Conservation (phyloP, 176 grass and related monocot species). For the Carex parvula region DNA sequence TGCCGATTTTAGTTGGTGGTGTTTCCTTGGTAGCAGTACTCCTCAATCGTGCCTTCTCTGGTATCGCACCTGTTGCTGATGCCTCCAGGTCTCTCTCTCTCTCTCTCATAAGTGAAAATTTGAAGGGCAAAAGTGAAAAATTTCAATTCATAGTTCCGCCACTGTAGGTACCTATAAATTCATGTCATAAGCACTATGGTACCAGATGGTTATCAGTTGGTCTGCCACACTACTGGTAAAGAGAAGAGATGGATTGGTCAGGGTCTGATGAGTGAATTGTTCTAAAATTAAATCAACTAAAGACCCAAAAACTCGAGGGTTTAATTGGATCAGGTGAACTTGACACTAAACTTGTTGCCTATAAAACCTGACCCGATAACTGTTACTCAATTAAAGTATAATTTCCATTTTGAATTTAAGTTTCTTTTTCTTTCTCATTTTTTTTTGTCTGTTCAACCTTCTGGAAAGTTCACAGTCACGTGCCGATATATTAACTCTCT, state of each 20-base stretch:
- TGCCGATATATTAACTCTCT: constrained; percentile 75
- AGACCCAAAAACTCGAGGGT: neutral
- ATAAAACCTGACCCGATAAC: neutral
- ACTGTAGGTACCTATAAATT: neutral
- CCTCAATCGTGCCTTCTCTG: constrained; percentile 67
- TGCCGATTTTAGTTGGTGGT: constrained; percentile 66
- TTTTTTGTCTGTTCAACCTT: neutral
- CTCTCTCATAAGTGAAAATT: neutral
- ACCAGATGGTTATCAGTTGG: no score
- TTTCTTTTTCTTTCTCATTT: neutral
- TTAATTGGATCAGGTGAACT: neutral
- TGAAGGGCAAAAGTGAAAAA: no score
- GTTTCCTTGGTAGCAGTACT: constrained; percentile 67
- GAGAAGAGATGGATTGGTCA: neutral
- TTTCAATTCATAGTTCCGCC: no score
- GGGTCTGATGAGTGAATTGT: neutral
- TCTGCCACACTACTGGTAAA: no score
- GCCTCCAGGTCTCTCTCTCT: constrained; percentile 65
- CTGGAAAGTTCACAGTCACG: constrained; percentile 84
- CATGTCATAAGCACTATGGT: neutral
- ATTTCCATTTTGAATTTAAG: neutral
- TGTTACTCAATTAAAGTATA: neutral
- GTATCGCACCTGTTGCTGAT: constrained; percentile 71
- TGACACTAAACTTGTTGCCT: neutral
- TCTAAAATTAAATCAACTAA: neutral